phyloP scores from a whole-genome alignment of 2,329 filamentous ascomycete species.

The Elsinoe ampelina region DNA sequence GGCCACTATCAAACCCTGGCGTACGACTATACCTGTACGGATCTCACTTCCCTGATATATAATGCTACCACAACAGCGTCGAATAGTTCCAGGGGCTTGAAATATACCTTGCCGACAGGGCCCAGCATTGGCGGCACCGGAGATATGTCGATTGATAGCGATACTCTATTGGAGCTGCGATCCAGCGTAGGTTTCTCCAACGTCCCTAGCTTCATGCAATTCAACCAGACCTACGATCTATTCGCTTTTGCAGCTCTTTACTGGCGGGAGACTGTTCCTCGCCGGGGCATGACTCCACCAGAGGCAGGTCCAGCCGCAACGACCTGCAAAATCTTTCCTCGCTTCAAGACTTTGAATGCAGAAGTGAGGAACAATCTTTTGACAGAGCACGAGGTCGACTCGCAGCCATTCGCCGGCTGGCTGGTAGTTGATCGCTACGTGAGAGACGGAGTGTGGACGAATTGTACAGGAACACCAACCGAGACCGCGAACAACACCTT shows the following conservation, averaged over 20 bases:
- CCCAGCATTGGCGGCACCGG: neutral
- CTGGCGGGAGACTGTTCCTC: neutral
- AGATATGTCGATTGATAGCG: neutral
- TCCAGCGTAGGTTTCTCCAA: conserved; percentile 10
- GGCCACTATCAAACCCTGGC: neutral
- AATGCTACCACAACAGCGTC: neutral
- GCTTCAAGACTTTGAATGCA: neutral
- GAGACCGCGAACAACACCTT: neutral
- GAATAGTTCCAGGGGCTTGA: neutral
- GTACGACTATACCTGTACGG: neutral
- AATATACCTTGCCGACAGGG: neutral
- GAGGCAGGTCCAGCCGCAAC: neutral
- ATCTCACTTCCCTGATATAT: neutral
- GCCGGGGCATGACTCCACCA: neutral
- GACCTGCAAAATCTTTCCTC: neutral
- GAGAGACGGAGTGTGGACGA: neutral
- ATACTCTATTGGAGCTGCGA: neutral
- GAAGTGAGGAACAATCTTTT: neutral
- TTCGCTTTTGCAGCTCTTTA: conserved; percentile 17
- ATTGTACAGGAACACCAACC: neutral
- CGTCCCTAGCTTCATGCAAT: conserved; percentile 21
- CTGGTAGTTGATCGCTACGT: neutral
- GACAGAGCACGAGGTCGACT: neutral
- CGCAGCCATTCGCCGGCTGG: neutral
- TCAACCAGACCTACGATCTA: conserved; percentile 16